A percentile compares a stretch with the other conserved stretches of the same genome.
phyloP scores from a whole-genome alignment of 768 basidiomycete species.

The Suillus hirtellus region DNA sequence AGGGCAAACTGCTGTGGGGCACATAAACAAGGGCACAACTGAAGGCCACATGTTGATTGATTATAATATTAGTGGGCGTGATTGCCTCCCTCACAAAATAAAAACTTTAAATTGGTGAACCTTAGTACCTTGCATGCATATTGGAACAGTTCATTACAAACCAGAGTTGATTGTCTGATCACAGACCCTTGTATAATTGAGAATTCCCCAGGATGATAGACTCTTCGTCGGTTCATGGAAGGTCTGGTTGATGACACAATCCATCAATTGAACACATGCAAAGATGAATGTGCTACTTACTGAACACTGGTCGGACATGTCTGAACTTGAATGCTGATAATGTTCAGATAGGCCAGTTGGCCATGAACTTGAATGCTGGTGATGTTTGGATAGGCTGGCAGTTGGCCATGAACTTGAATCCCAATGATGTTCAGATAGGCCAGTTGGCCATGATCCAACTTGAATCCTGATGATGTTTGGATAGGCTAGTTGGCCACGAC shows the following conservation, averaged over 20 bases:
- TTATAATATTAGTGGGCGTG: too few relatives aligned
- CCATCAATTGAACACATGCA: too few relatives aligned
- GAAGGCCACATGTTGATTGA: background rate
- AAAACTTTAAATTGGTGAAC: background rate
- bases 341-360: too few relatives aligned
- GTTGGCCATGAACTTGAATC: too few relatives aligned
- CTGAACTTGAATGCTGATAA: too few relatives aligned
- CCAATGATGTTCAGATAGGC: too few relatives aligned
- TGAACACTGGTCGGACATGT: too few relatives aligned
- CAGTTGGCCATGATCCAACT: too few relatives aligned
- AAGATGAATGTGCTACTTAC: constrained; percentile 15
- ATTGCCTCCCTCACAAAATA: background rate
- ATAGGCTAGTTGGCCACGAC: too few relatives aligned
- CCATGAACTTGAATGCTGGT: too few relatives aligned
- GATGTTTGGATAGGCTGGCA: too few relatives aligned
- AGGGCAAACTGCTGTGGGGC: background rate
- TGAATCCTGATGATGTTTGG: too few relatives aligned
- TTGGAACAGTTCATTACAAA: constrained; percentile 12
- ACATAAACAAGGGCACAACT: background rate
- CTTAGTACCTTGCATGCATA: background rate
- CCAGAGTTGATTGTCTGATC: constrained; percentile 15
- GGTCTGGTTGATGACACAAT: constrained; percentile 22
- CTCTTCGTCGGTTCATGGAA: constrained; percentile 29
- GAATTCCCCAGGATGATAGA: constrained; percentile 21
- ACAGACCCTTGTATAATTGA: background rate